Base-by-base conservation (phyloP, 495 filamentous ascomycete genomes). In the Aspergillus taichungensis region DNA sequence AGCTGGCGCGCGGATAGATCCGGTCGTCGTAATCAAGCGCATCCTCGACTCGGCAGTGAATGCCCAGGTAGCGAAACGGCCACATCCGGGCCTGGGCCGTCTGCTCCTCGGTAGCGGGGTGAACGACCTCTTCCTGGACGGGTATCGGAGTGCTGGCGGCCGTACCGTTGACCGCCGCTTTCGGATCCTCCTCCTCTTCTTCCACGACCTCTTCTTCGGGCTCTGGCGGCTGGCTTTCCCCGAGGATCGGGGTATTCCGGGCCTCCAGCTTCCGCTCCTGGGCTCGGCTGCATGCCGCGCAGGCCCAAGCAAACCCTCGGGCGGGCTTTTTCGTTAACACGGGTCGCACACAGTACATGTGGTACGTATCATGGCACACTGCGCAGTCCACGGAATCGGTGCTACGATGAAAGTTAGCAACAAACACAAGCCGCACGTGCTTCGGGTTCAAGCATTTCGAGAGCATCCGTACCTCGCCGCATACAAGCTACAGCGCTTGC, bases 251-350 rank as follows among this genome's bases (percentile, higher is more conserved):
- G 3, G 90, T 94, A 60, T 94, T 84, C 33, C 90, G 82, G 37
- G 87, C 88, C 62, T 99, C 90, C 10, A 96, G 72, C 63, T 87
- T 94, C 42, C 85, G 81, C 66, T 97, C 94, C 52, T 95, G 90
- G 18, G 85, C 88, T 52, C 89, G 84, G 60, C 87, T 95, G 66
- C 92, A 99, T 44, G 92, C 84, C 18, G 86, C 92, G 64, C 92
- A 99, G 11, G 92, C 86, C 92, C 92, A 99, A 7, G 88, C 92
- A 69, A 99, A 99, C 33, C 92, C 92, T 63, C 92, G 83, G 37
- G 92, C 94, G 13, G 92, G 92, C 67, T 99, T 99, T 63, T 96
- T 97, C 33, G 88, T 79, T 46, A 99, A 62, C 32, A 87, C 88
- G 30, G 92, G 92, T 44, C 84, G 85, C 37, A 99, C 94, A 60